Evolutionary conservation across 2,329 filamentous ascomycete genomes (phyloP), one percentile per base, ranked within the genome.

Genomic region (Emmonsiellopsis sp.): DNA sequence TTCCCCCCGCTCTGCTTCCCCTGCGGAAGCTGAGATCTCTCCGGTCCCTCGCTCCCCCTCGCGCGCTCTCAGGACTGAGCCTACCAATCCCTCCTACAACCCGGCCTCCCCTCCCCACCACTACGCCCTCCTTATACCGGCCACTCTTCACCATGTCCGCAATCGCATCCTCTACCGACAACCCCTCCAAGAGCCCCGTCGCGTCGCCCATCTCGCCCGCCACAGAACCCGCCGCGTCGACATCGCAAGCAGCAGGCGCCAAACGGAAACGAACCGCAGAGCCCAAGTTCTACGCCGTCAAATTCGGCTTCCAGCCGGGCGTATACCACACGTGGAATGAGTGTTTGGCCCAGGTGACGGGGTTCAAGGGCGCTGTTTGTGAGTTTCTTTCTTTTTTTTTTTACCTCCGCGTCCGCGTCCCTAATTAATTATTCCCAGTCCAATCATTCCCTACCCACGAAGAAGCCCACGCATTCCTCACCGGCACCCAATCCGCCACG

Each of bases 381-480:
- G 74, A 69, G 85, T 80, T 43, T 53, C 31, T 31, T 43, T 7
- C 32, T 40, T 26, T 26, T 26, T 26, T 26, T 48, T 48, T 15
- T 32, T 40, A 8, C n/a, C 13, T 26, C 20, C 20, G 20, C 20
- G 3, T 26, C 20, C 20, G 20, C 20, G 20, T 26, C 20, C 20
- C 20, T 26, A 26, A 26, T 26, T 26, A 26, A 37, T 32, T n/a
- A 20, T 41, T 8, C 8, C 52, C 35, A 93, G 89, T 87, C 75
- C 92, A 93, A 73, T 89, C 86, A 1, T 96, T 95, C 65, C 72
- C 77, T 8, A 82, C 79, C 0, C 74, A 79, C 55, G 79, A 84
- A 57, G 89, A 95, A 55, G 92, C 92, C n/a, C 80, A 87, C 62
- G 82, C 81, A 1, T 96, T 88, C 65, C 76, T 89, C 30, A 81